Evolutionary conservation across 192 early-diverging fungal genomes (phyloP), one percentile per base, ranked within the genome.

Genomic region (Coemansia sp.): DNA sequence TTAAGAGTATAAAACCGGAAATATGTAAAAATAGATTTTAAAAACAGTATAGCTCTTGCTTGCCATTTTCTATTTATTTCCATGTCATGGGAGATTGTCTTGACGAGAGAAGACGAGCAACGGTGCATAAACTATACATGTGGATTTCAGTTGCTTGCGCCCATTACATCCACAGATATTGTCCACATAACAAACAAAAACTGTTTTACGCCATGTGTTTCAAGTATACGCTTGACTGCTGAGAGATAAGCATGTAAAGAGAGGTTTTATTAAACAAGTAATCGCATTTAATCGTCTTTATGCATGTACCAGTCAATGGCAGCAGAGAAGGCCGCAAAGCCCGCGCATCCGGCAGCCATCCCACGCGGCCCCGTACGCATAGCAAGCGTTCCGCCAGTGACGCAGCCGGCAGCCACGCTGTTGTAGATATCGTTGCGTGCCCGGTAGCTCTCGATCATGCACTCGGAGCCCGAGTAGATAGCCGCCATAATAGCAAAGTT

Each of bases 391-490:
- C 91, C 95, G 55, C 97, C 96, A 39, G 97, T 96, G 52, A 97
- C 83, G 71, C 96, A 98, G 21, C 97, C 97, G 26, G 94, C 92
- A 19, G 87, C 85, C 12, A 93, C 74, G 62, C 92, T 90, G 72
- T 98, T 99, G 77, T 92, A 94, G 21, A 95, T 80, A 70, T 99
- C 97, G 77, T 98, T 94, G 71, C 95, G 95, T 8, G 92, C 97
- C 22, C 97, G 89, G 71, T 96, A 98, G 86, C 89, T 87, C 85
- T 99, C 97, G 64, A 98, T 96, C 74, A 92, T 85, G 69, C 97
- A 98, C 78, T 99, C 97, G 5, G 93, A 90, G 6, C 92, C 90
- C 32, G 95, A 90, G 83, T 92, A 99, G 41, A 98, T 89, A 10
- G 94, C 91, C 26, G 92, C 94, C 26, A 99, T 91, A 16, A 93